These are phyloP conservation scores for Lactarius hatsudake DNA, from an alignment of 768 basidiomycete species.

Conservation along the genomic window DNA sequence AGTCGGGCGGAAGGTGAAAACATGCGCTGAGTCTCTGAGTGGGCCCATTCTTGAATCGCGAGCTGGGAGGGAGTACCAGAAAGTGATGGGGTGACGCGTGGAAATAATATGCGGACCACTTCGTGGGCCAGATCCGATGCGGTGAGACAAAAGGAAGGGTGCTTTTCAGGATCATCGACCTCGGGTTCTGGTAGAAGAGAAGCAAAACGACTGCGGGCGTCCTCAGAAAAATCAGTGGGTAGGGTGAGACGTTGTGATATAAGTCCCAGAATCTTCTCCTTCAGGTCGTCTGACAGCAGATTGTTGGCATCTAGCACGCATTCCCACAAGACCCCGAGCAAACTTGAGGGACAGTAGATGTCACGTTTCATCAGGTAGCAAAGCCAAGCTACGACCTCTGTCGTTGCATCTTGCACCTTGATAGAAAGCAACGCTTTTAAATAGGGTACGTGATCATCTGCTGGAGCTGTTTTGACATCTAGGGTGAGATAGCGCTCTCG, in stretches of 20 bases:
- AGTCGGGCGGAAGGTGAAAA: constrained; percentile 14
- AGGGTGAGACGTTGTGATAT: constrained; percentile 37
- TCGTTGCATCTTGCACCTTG: constrained; percentile 4
- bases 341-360: constrained; percentile 35
- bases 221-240: constrained; percentile 28
- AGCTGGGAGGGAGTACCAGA: constrained; percentile 22
- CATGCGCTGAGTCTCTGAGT: constrained; percentile 18
- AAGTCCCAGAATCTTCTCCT: constrained; percentile 37
- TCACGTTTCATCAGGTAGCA: constrained; percentile 16
- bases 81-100: constrained; percentile 11
- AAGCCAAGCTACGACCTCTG: constrained; percentile 20
- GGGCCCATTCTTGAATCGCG: constrained; percentile 22
- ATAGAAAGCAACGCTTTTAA: constrained; percentile 17
- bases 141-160: constrained; percentile 23
- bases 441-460: constrained; percentile 9
- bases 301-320: constrained; percentile 35
- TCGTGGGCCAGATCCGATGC: constrained; percentile 20
- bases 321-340: constrained; percentile 44
- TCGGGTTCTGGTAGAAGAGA: constrained; percentile 5
- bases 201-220: constrained; percentile 1
- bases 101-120: constrained; percentile 23
- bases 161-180: constrained; percentile 9
- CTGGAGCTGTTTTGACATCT: constrained; percentile 3
- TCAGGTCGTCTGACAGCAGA: constrained; percentile 32
- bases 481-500: constrained; percentile 26